These are phyloP conservation scores for Hypericum perforatum DNA, from an alignment of 345 rosid genomes.

Conservation along the genomic window DNA sequence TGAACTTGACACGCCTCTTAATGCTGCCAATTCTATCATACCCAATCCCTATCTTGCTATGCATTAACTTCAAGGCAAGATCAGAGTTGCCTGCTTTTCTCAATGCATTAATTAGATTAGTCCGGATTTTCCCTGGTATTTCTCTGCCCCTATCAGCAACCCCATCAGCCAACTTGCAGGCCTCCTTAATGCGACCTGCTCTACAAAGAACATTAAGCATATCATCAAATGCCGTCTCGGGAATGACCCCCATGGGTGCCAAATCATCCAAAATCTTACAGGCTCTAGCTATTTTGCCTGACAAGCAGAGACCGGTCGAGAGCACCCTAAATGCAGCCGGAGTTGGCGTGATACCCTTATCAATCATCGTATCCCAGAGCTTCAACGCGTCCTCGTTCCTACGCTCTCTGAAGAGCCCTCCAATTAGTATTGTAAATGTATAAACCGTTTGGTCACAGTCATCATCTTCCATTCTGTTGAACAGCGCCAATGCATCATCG, in stretches of 20 bases:
- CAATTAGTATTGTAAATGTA: slow-evolving; percentile 62
- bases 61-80: slow-evolving; percentile 80
- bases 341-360: slow-evolving; percentile 74
- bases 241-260: slow-evolving; percentile 73
- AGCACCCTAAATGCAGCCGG: slow-evolving; percentile 72
- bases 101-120: slow-evolving; percentile 68
- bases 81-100: slow-evolving; percentile 81
- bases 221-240: slow-evolving; percentile 72
- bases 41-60: slow-evolving; percentile 77
- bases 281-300: slow-evolving; percentile 81
- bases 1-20: slow-evolving; percentile 64
- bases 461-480: slow-evolving; percentile 68
- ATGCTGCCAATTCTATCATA: slow-evolving; percentile 70
- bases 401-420: slow-evolving; percentile 51
- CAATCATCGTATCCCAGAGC: slow-evolving; percentile 77
- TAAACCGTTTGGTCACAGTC: slow-evolving; percentile 70
- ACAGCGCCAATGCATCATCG: slow-evolving; percentile 52
- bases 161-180: slow-evolving; percentile 87
- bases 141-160: slow-evolving; percentile 73
- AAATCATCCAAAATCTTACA: slow-evolving; percentile 81
- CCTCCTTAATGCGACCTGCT: slow-evolving; percentile 68
- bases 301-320: slow-evolving; percentile 67
- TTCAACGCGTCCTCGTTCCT: slow-evolving; percentile 71
- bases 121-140: slow-evolving; percentile 62
- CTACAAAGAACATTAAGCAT: slow-evolving; percentile 63